A percentile compares a stretch with the other conserved stretches of the same genome.
Evolutionary conservation across 306 rosid genomes (phyloP).

Genomic region (Begonia fuchsioides): DNA sequence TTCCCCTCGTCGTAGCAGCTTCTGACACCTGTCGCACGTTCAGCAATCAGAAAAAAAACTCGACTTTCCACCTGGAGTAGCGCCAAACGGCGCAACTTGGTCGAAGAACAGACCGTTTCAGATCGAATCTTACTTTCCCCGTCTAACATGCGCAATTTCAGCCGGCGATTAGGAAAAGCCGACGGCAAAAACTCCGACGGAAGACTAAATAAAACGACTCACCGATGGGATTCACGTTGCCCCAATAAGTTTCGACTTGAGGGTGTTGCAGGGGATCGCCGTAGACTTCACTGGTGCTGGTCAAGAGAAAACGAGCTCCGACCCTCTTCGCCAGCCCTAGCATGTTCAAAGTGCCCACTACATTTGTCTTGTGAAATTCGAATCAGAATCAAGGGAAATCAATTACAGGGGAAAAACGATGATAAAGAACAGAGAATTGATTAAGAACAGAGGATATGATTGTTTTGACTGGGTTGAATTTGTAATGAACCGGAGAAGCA

Average conservation of each 20-base stretch:
- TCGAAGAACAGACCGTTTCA: no score
- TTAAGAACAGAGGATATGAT: conserved; percentile 44
- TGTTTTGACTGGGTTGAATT: conserved; percentile 90
- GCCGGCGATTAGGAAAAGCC: neutral
- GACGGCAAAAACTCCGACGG: no score
- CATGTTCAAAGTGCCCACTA: conserved; percentile 87
- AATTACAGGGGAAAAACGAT: no score
- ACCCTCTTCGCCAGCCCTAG: conserved; percentile 80
- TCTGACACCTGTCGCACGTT: conserved; percentile 51
- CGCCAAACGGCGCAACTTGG: no score
- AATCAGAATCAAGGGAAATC: no score
- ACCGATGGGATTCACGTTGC: conserved; percentile 95
- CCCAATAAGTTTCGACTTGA: conserved; percentile 87
- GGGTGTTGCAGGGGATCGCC: conserved; percentile 96
- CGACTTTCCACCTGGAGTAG: no score
- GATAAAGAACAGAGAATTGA: no score
- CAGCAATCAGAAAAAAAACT: neutral
- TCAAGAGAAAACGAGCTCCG: conserved; percentile 69
- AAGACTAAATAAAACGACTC: neutral
- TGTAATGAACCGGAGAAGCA: conserved; percentile 94
- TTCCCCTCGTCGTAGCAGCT: conserved; percentile 95
- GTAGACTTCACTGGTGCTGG: conserved; percentile 90
- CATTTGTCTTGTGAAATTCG: conserved; percentile 73
- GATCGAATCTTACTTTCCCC: no score
- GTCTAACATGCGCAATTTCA: no score